Evolutionary conservation across 257 asterid species (phyloP), one percentile per base, ranked within the genome.

Genomic region (Lithospermum erythrorhizon): DNA sequence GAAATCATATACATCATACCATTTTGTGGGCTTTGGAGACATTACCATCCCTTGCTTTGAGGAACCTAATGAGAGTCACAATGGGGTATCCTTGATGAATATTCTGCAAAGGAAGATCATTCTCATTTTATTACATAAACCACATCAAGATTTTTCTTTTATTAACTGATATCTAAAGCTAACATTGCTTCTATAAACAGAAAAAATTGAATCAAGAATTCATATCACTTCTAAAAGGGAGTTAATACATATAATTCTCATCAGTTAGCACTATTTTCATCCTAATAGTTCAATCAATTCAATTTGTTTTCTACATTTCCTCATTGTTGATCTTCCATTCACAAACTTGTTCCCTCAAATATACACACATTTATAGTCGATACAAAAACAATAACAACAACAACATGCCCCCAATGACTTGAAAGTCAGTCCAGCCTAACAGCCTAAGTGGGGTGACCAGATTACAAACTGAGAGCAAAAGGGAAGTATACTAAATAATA

Each of bases 31-130:
- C 94, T 75, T 81, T 74, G n/a, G 69, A 62, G 58, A 84, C 67
- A 70, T 72, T 77, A 35, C 95, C 94, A 8, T 86, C 95, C 82
- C 97, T 86, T 59, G 94, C 97, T 73, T 81, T 89, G 53, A 89
- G 90, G 78, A 89, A 89, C 82, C 96, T 83, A 71, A 71, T 54
- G 70, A 89, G 77, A 62, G 68, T 72, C 75, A 79, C 94, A 69
- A 79, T 70, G 45, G 64, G 78, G 58, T 77, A 69, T 59, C 90
- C 96, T 55, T 80, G 83, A 75, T 86, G 95, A 47, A 86, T 62
- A 64, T 86, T 80, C 97, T 89, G 86, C 68, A 77, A 30, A 68
- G 58, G 25, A 32, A 61, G 53, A 57, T 15, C 24, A 53, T 48
- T 21, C 24, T 22, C 55, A 53, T 6, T 24, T 19, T 41, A n/a